A percentile compares a stretch with the other conserved stretches of the same genome.
Evolutionary conservation across 2,329 filamentous ascomycete genomes (phyloP).

Genomic region (Metarhizium humberi): DNA sequence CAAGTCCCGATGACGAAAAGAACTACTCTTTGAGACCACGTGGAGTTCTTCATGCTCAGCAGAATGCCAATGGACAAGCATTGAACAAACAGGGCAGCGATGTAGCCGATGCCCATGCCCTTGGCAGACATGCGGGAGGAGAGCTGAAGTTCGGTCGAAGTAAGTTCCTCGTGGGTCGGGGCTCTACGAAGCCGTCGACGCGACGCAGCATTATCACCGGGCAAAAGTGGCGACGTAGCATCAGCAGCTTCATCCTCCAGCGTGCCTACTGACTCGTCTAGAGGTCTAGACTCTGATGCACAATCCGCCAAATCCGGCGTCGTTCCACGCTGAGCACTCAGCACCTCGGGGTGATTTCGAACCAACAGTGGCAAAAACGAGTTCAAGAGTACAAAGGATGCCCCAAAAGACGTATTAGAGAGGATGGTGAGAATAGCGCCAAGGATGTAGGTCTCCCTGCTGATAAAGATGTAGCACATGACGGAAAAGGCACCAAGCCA

Average conservation of each 20-base stretch:
- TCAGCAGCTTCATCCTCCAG: slow-evolving; percentile 22
- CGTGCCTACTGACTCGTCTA: slow-evolving; percentile 23
- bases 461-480: slow-evolving; percentile 79
- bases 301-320: slow-evolving; percentile 23
- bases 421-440: slow-evolving; percentile 79
- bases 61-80: slow-evolving; percentile 72
- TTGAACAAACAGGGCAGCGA: slow-evolving; percentile 77
- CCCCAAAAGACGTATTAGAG: slow-evolving; percentile 88
- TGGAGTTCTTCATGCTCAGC: slow-evolving; percentile 62
- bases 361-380: slow-evolving; percentile 90
- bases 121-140: slow-evolving; percentile 87
- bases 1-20: slow-evolving; percentile 80
- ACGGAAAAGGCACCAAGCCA: slow-evolving; percentile 72
- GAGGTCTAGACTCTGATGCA: slow-evolving; percentile 23
- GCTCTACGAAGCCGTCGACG: slow-evolving; percentile 25
- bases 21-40: slow-evolving; percentile 77
- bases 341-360: slow-evolving; percentile 61
- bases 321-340: slow-evolving; percentile 16
- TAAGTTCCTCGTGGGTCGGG: slow-evolving; percentile 37
- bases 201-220: slow-evolving; percentile 13
- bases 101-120: slow-evolving; percentile 90
- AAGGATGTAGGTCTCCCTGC: slow-evolving; percentile 66
- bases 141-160: slow-evolving; percentile 62
- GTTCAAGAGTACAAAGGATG: slow-evolving; percentile 90
- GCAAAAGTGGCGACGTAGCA: slow-evolving; percentile 39